Percentiles rank a stretch among this genome's conserved stretches.
Conservation (phyloP, 169 alveolate genomes). For the Cryptosporidium sp. region DNA sequence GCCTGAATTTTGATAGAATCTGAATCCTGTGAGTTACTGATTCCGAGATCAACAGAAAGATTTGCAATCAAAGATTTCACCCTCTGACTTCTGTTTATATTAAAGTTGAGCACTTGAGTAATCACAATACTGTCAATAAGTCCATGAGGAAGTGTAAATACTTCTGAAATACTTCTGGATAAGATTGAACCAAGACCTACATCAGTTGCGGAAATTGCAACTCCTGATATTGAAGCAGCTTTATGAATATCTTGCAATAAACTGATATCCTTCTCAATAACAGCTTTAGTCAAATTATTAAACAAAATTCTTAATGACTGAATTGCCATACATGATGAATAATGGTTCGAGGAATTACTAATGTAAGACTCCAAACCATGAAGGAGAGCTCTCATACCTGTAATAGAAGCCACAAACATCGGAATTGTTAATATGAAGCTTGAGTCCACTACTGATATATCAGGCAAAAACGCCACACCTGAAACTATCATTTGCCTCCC, state of each 20-base stretch:
- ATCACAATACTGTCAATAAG: constrained; percentile 53
- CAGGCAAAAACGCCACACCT: constrained; percentile 73
- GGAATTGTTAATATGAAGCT: constrained; percentile 48
- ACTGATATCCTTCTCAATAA: background rate
- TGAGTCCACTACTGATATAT: constrained; percentile 52
- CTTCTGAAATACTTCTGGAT: constrained; percentile 68
- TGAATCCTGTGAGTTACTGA: background rate
- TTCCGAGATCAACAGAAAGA: constrained; percentile 19
- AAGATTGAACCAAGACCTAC: constrained; percentile 61
- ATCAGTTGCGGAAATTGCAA: constrained; percentile 69
- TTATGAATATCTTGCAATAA: constrained; percentile 47
- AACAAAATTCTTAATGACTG: constrained; percentile 30
- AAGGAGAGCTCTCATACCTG: constrained; percentile 61
- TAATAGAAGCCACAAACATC: constrained; percentile 53
- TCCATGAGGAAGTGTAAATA: constrained; percentile 68
- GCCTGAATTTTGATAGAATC: background rate
- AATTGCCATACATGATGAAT: constrained; percentile 47
- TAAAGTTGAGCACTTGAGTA: constrained; percentile 40
- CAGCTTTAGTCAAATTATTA: background rate
- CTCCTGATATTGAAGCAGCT: constrained; percentile 61
- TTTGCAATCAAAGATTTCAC: background rate
- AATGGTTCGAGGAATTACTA: constrained; percentile 27
- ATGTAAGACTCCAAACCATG: constrained; percentile 65
- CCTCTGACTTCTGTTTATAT: background rate
- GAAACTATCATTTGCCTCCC: constrained; percentile 63